Percentiles rank a stretch among this genome's conserved stretches.
phyloP scores from a whole-genome alignment of 129 eudicot genomes.

The Erigeron canadensis region DNA sequence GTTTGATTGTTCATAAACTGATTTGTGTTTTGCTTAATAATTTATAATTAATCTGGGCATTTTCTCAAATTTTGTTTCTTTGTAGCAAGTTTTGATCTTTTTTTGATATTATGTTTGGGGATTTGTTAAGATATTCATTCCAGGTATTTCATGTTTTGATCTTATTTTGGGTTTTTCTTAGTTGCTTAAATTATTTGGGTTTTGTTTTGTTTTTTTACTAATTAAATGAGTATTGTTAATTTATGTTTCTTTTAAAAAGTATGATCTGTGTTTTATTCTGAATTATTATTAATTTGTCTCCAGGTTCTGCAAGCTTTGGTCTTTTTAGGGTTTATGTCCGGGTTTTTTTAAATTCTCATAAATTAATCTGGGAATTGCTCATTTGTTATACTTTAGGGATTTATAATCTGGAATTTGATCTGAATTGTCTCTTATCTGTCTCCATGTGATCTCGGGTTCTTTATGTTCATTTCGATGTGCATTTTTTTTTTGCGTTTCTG shows the following conservation, averaged over 20 bases:
- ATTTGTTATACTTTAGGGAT: neutral
- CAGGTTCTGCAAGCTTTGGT: too few species aligned
- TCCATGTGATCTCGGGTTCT: slow-evolving; percentile 8
- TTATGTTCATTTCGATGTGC: neutral
- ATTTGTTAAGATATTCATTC: neutral
- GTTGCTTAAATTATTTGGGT: neutral
- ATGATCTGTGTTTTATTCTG: too few species aligned
- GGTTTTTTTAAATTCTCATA: neutral
- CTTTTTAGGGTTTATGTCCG: slow-evolving; percentile 11
- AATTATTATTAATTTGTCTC: too few species aligned
- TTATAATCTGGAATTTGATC: neutral
- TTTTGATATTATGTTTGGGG: slow-evolving; percentile 3
- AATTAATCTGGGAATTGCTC: neutral
- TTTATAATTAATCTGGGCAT: neutral
- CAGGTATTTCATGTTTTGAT: neutral
- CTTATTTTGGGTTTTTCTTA: neutral
- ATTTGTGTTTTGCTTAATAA: neutral
- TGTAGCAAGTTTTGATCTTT: too few species aligned
- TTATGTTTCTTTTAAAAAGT: neutral
- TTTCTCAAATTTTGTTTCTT: neutral
- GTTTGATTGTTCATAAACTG: neutral
- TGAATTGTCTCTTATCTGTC: slow-evolving; percentile 12
- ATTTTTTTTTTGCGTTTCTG: neutral
- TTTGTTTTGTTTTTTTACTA: neutral
- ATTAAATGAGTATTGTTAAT: neutral